These are phyloP conservation scores for Pseudozyma sp. DNA, from an alignment of 1,284 basidiomycete species.

Conservation along the genomic window DNA sequence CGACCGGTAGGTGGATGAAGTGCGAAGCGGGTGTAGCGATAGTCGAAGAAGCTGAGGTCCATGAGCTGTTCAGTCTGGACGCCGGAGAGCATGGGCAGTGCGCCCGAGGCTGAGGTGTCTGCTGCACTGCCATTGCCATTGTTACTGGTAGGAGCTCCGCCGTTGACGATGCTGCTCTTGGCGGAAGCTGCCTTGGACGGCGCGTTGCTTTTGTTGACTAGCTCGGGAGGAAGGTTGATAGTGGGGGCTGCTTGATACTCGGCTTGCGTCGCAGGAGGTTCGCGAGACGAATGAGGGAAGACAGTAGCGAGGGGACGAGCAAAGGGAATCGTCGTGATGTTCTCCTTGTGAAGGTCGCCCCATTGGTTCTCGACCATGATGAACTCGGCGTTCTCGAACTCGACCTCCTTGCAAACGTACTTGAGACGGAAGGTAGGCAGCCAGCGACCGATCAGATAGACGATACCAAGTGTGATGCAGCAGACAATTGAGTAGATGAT, in stretches of 20 bases:
- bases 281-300: constrained; percentile 63
- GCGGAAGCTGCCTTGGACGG: constrained; percentile 43
- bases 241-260: constrained; percentile 54
- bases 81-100: constrained; percentile 55
- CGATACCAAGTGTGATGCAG: constrained; percentile 78
- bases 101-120: constrained; percentile 3
- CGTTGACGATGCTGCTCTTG: constrained; percentile 52
- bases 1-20: constrained; percentile 85
- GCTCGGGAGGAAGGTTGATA: constrained; percentile 36
- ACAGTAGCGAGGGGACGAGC: constrained; percentile 64
- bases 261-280: constrained; percentile 64
- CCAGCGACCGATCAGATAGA: constrained; percentile 91
- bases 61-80: constrained; percentile 64
- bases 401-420: constrained; percentile 84
- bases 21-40: constrained; percentile 89
- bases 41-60: constrained; percentile 71
- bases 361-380: constrained; percentile 81
- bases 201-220: constrained; percentile 38
- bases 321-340: constrained; percentile 59
- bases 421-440: constrained; percentile 88
- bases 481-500: constrained; percentile 81
- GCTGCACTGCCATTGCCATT: constrained; percentile 18
- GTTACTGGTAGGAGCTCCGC: constrained; percentile 14
- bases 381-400: constrained; percentile 80
- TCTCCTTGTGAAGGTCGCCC: constrained; percentile 64